These are phyloP conservation scores for Suhomyces sp. DNA, from an alignment of 805 yeast genomes.

Conservation along the genomic window DNA sequence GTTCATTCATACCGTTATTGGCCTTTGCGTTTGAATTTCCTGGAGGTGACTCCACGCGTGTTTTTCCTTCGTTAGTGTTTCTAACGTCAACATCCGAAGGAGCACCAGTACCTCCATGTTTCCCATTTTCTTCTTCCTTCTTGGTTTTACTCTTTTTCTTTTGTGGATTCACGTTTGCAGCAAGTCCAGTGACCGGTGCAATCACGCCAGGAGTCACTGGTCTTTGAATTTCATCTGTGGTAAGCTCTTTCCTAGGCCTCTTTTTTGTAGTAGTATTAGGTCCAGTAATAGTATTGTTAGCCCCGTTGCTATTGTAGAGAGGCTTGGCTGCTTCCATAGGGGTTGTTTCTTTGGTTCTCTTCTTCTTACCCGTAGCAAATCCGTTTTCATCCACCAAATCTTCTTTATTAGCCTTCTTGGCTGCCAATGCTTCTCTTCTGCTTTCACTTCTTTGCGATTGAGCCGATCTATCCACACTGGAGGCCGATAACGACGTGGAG, in stretches of 20 bases:
- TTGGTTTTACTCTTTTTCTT: conserved; percentile 19
- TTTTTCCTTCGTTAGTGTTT: conserved; percentile 18
- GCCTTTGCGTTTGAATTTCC: conserved; percentile 4
- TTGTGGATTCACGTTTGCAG: background rate
- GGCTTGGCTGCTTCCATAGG: conserved; percentile 16
- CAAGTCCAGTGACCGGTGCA: background rate
- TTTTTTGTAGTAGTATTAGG: conserved; percentile 10
- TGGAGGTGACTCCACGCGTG: conserved; percentile 2
- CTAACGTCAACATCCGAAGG: conserved; percentile 7
- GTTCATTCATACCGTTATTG: conserved; percentile 46
- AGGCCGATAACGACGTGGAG: conserved; percentile 38
- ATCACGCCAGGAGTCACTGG: conserved; percentile 6
- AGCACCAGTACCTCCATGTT: conserved; percentile 5
- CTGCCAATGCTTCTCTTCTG: conserved; percentile 90
- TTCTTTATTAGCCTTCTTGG: conserved; percentile 63
- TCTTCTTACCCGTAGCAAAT: conserved; percentile 11
- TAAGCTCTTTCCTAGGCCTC: conserved; percentile 15
- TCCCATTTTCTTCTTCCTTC: conserved; percentile 11
- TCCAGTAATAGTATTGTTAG: conserved; percentile 1
- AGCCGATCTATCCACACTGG: conserved; percentile 48
- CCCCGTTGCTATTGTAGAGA: conserved; percentile 4
- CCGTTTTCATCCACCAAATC: conserved; percentile 27
- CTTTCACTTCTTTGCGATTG: conserved; percentile 80
- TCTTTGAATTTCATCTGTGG: conserved; percentile 7
- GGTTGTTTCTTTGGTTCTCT: conserved; percentile 19